Evolutionary conservation across 202 grass and related monocot genomes (phyloP), one percentile per base, ranked within the genome.

Genomic region (Brachypodium distachyon): DNA sequence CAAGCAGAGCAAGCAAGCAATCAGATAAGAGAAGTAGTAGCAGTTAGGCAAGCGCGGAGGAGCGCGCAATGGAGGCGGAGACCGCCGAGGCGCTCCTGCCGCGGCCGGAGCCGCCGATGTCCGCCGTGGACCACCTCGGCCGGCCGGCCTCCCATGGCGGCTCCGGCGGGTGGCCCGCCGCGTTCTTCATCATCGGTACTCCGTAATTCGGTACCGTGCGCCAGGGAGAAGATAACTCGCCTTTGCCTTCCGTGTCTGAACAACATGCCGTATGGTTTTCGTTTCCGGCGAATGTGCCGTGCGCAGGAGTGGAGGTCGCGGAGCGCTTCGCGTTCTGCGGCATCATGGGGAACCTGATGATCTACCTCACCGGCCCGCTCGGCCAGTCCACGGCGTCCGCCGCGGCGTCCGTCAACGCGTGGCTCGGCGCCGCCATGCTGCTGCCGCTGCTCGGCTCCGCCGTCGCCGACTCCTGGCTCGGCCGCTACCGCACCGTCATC

Each of bases 281-380:
- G n/a, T n/a, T 59, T 17, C 31, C 1, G 19, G 46, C 1, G 48
- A 18, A 14, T 0, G 19, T 33, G 22, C 31, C 23, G 56, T 34
- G n/a, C n/a, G n/a, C n/a, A 93, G 91, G 75, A 36, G 75, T 94
- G 82, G 91, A 90, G 82, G 74, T 90, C 46, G 81, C 79, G 29
- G 85, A 90, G 88, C 76, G 88, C 67, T 90, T 83, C 18, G 79
- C 88, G 1, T 82, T 61, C 56, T 78, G 38, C 27, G 85, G 88
- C 60, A 80, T 91, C 37, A 47, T 77, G 49, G 79, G 79, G 2
- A 91, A 88, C 83, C 76, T 91, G 16, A 94, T 91, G 31, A 82
- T 67, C 31, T 94, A 91, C 66, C 67, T 94, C 55, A 87, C 88
- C 0, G 92, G 86, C 41, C 77, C 81, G 54, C 86, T 95, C 54